phyloP scores from a whole-genome alignment of 192 early-diverging fungal genomes.

The Ambispora gerdemannii region DNA sequence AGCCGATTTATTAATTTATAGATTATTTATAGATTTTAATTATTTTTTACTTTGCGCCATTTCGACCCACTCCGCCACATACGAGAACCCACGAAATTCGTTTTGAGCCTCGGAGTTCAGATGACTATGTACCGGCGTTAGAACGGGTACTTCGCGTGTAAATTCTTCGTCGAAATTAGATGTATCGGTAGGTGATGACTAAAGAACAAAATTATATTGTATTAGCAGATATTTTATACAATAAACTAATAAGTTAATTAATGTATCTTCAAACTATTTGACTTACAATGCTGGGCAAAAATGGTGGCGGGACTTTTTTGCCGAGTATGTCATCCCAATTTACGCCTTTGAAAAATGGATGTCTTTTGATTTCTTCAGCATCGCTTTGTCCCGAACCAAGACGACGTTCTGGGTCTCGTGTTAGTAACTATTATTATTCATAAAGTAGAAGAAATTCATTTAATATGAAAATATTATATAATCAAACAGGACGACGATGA shows the following conservation, averaged over 20 bases:
- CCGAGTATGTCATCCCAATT: constrained; percentile 96
- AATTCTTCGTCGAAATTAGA: constrained; percentile 99
- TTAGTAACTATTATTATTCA: constrained; percentile 60
- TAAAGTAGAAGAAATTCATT: neutral
- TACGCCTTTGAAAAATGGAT: constrained; percentile 91
- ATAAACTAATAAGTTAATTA: neutral
- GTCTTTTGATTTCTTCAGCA: constrained; percentile 89
- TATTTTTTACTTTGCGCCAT: no score
- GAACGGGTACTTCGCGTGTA: constrained; percentile 86
- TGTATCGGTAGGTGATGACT: constrained; percentile 69
- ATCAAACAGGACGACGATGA: constrained; percentile 20
- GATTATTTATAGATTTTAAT: no score
- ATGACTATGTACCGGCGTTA: constrained; percentile 88
- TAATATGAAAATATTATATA: neutral
- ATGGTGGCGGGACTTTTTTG: constrained; percentile 86
- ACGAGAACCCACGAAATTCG: constrained; percentile 93
- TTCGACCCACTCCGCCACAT: constrained; percentile 91
- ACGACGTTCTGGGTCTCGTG: constrained; percentile 81
- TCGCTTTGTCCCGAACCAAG: constrained; percentile 81
- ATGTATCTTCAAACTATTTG: neutral
- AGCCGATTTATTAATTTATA: no score
- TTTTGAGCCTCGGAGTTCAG: constrained; percentile 81
- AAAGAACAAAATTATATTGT: neutral
- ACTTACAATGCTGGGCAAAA: constrained; percentile 79
- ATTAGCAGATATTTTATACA: neutral